These are phyloP conservation scores for Globisporangium mamillatum DNA, from an alignment of 352 stramenopile species.

Conservation along the genomic window DNA sequence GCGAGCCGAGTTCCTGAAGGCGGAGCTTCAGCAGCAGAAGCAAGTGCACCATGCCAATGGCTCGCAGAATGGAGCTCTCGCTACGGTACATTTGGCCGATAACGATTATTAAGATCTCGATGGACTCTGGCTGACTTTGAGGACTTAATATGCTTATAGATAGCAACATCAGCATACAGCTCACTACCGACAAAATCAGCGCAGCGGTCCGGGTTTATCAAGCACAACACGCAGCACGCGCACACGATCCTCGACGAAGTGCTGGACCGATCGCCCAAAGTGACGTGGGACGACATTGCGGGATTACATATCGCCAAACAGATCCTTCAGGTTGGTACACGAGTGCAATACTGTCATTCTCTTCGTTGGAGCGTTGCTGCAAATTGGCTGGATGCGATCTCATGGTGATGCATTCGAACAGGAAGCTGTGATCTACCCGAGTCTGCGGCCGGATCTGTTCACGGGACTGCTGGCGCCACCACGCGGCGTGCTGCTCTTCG, in stretches of 20 bases:
- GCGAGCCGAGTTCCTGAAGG: conserved; percentile 69
- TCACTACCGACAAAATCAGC: not conserved
- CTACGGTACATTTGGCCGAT: not conserved
- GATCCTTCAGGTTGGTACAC: conserved; percentile 68
- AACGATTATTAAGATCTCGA: not conserved
- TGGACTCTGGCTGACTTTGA: not conserved
- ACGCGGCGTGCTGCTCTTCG: conserved; percentile 77
- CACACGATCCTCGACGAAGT: conserved; percentile 85
- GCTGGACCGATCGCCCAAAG: conserved; percentile 70
- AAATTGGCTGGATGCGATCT: not conserved
- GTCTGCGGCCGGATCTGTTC: conserved; percentile 81
- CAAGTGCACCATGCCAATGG: not conserved
- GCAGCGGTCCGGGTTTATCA: conserved; percentile 37
- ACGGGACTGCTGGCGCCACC: conserved; percentile 67
- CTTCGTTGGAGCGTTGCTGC: no score
- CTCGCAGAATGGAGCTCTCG: not conserved
- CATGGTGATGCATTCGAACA: not conserved
- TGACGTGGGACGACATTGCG: conserved; percentile 82
- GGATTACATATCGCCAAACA: conserved; percentile 84
- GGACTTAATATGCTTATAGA: not conserved
- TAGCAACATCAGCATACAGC: not conserved
- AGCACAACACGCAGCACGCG: conserved; percentile 55
- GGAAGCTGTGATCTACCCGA: conserved; percentile 87
- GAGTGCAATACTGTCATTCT: not conserved
- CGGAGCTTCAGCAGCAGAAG: conserved; percentile 9